Conservation (phyloP, 169 alveolate genomes). For the Cytauxzoon felis region DNA sequence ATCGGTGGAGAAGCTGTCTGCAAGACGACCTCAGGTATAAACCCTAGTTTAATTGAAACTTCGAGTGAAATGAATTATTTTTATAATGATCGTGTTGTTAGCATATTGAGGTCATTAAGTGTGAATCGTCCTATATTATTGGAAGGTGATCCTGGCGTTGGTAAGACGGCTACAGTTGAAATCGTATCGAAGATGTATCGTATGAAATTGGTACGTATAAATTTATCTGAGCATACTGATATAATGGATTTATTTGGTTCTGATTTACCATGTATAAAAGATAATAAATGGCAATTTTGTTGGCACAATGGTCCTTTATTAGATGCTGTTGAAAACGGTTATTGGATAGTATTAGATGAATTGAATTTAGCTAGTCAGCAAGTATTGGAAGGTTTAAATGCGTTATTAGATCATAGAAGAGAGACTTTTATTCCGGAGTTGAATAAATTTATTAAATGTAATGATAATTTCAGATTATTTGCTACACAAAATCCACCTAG, state of each 20-base stretch:
- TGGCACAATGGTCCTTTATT: constrained; percentile 98
- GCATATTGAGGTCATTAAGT: constrained; percentile 85
- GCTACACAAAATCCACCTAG: constrained; percentile 98
- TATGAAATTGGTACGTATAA: constrained; percentile 85
- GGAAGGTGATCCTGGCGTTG: constrained; percentile 99
- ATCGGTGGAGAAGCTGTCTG: too few relatives aligned
- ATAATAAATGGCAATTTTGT: constrained; percentile 61
- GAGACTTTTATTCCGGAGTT: constrained; percentile 94
- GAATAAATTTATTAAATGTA: constrained; percentile 88
- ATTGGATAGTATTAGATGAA: constrained; percentile 99
- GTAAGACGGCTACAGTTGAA: constrained; percentile 94
- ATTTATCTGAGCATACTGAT: constrained; percentile 95
- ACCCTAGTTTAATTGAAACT: background rate
- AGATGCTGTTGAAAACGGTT: constrained; percentile 93
- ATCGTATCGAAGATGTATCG: constrained; percentile 84
- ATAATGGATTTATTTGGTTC: constrained; percentile 89
- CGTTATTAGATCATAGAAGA: constrained; percentile 96
- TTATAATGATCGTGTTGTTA: constrained; percentile 10
- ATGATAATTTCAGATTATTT: constrained; percentile 93
- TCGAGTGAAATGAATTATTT: background rate
- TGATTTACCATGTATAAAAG: constrained; percentile 72
- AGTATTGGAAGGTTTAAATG: constrained; percentile 98
- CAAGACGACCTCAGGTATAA: background rate
- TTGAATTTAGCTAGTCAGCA: constrained; percentile 97
- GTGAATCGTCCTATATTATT: constrained; percentile 88